Percentiles rank a stretch among this genome's conserved stretches.
phyloP scores from a whole-genome alignment of 805 yeast species.

The Pichia sporocuriosa region DNA sequence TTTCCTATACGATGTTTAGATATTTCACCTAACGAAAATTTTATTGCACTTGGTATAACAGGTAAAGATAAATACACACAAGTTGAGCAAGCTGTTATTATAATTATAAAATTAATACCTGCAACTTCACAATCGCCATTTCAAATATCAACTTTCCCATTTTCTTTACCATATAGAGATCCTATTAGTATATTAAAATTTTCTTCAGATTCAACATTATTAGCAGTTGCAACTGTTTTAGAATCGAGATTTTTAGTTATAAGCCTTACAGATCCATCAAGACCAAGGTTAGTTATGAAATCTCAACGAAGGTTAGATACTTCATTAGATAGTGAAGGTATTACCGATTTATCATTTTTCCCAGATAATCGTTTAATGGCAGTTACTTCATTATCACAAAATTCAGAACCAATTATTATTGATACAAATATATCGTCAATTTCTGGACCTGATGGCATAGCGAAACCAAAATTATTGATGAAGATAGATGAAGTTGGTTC shows the following conservation, averaged over 20 bases:
- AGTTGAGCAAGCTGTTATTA: conserved; percentile 69
- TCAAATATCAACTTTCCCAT: conserved; percentile 25
- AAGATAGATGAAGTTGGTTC: conserved; percentile 78
- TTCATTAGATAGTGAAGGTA: conserved; percentile 78
- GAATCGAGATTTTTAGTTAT: conserved; percentile 78
- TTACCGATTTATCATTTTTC: conserved; percentile 71
- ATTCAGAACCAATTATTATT: conserved; percentile 59
- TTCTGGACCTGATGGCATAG: conserved; percentile 35
- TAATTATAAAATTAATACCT: conserved; percentile 35
- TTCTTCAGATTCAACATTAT: conserved; percentile 61
- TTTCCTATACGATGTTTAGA: conserved; percentile 79
- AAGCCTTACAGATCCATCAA: conserved; percentile 53
- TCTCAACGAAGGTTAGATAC: conserved; percentile 58
- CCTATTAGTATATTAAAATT: conserved; percentile 72
- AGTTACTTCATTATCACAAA: conserved; percentile 51
- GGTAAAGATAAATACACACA: conserved; percentile 66
- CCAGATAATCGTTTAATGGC: conserved; percentile 55
- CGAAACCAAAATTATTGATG: conserved; percentile 54
- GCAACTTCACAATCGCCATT: conserved; percentile 6
- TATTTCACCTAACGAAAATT: conserved; percentile 54
- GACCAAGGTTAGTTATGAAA: conserved; percentile 63
- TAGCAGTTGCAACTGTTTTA: conserved; percentile 69
- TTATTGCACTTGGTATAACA: conserved; percentile 75
- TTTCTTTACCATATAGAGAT: conserved; percentile 81
- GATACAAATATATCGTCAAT: conserved; percentile 52